These are phyloP conservation scores for Coemansia sp. DNA, from an alignment of 192 early-diverging fungal genomes.

Conservation along the genomic window DNA sequence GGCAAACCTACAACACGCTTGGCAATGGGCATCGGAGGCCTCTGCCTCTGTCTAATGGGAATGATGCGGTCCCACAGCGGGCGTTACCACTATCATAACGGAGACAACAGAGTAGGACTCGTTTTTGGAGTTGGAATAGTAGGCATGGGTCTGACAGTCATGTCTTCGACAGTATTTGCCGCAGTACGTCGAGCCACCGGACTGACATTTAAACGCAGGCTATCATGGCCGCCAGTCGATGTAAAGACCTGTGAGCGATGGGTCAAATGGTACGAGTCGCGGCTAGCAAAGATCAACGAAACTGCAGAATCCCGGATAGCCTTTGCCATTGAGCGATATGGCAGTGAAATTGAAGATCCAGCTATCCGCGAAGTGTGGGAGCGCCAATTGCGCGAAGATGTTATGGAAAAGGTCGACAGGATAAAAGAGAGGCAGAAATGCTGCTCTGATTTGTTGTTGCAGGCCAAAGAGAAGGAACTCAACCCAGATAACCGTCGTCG, in stretches of 20 bases:
- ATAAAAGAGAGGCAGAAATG: constrained; percentile 17
- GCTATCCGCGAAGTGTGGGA: constrained; percentile 41
- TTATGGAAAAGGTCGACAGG: constrained; percentile 24
- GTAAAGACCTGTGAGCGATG: constrained; percentile 11
- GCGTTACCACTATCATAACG: not conserved
- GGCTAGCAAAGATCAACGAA: constrained; percentile 24
- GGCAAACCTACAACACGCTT: constrained; percentile 38
- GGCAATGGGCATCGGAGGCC: constrained; percentile 2
- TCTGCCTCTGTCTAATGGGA: constrained; percentile 17
- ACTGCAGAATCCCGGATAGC: constrained; percentile 24
- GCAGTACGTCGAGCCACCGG: constrained; percentile 44
- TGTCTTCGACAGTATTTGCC: constrained; percentile 35
- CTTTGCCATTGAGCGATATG: constrained; percentile 9
- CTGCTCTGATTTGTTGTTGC: constrained; percentile 11
- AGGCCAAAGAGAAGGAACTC: constrained; percentile 5
- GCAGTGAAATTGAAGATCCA: constrained; percentile 16
- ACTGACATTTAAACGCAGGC: constrained; percentile 27
- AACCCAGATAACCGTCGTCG: constrained; percentile 12
- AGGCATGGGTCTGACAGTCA: constrained; percentile 1
- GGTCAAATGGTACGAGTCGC: constrained; percentile 42
- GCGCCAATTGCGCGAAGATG: constrained; percentile 30
- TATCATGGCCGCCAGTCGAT: constrained; percentile 25
- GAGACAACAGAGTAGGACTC: not conserved
- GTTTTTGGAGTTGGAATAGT: constrained; percentile 19
- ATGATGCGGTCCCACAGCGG: constrained; percentile 11